Evolutionary conservation across 179 eudicot genomes (phyloP).

Genomic region (Carnegiea gigantea): DNA sequence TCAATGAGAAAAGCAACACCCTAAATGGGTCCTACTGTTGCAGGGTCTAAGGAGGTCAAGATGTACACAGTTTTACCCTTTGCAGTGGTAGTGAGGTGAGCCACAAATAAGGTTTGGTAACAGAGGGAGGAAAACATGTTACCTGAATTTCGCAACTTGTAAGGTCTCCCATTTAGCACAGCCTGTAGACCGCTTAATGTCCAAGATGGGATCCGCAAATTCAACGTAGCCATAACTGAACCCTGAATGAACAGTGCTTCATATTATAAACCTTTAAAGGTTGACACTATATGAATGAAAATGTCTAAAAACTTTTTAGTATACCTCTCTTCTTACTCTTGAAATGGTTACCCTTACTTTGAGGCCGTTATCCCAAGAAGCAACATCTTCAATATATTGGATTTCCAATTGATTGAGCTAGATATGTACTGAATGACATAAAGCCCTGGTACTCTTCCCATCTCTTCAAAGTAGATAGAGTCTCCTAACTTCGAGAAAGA

Average conservation of each 20-base stretch:
- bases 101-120: background rate
- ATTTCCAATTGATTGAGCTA: constrained; percentile 62
- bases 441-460: constrained; percentile 47
- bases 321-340: constrained; percentile 36
- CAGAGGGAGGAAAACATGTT: background rate
- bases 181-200: constrained; percentile 54
- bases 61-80: background rate
- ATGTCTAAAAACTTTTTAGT: background rate
- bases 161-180: constrained; percentile 40
- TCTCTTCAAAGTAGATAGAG: constrained; percentile 83
- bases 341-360: constrained; percentile 44
- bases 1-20: background rate
- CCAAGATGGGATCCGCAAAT: constrained; percentile 83
- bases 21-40: background rate
- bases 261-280: background rate
- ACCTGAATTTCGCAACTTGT: constrained; percentile 55
- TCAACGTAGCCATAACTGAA: constrained; percentile 41
- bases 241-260: constrained; percentile 21
- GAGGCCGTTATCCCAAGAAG: constrained; percentile 61
- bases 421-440: constrained; percentile 79
- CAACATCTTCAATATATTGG: constrained; percentile 49
- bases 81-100: background rate
- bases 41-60: background rate
- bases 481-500: constrained; percentile 94
- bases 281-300: background rate